Evolutionary conservation across 1,284 basidiomycete species (phyloP), one percentile per base, ranked within the genome.

Genomic region (Golubevia pallescens): DNA sequence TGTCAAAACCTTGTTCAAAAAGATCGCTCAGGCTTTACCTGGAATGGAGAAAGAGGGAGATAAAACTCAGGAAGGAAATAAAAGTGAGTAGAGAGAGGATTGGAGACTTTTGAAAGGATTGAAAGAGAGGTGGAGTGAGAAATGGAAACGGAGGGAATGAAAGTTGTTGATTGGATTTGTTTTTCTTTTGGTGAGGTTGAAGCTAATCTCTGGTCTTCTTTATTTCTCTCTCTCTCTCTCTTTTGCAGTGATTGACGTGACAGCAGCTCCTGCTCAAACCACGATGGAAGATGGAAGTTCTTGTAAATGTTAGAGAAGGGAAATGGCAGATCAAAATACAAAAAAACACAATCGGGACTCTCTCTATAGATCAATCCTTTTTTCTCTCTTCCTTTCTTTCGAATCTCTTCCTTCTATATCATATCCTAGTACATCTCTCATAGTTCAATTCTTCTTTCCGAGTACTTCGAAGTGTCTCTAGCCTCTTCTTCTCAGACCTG

Each of bases 1-100:
- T 77, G 97, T 99, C 74, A 99, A 99, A 88, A 93, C 93, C 71
- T 87, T 99, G 70, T 99, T 99, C 90, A 94, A 97, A 88, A 99
- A 98, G 89, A 99, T 99, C 76, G 97, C 97, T 0, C 92, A 97
- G 91, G 95, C 95, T 2, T 87, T 99, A 65, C 97, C 97, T 5
- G 97, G 97, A 8, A 95, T 95, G 90, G 93, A 96, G 82, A 92
- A 92, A 80, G 93, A 93, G 38, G 86, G 73, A 48, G 89, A 87
- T 24, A 90, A 91, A 14, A 65, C 16, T 21, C 23, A 53, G n/a
- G 2, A 24, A 38, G 60, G 34, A 1, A 55, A 2, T 3, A 20
- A 8, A 38, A 10, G 23, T 14, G 64, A 19, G 20, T 61, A n/a
- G 13, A 16, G 7, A 71, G 63, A 55, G 73, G 63, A n/a, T 67